Base-by-base conservation (phyloP, 2,329 filamentous ascomycete genomes). In the Ophiocordyceps australis region DNA sequence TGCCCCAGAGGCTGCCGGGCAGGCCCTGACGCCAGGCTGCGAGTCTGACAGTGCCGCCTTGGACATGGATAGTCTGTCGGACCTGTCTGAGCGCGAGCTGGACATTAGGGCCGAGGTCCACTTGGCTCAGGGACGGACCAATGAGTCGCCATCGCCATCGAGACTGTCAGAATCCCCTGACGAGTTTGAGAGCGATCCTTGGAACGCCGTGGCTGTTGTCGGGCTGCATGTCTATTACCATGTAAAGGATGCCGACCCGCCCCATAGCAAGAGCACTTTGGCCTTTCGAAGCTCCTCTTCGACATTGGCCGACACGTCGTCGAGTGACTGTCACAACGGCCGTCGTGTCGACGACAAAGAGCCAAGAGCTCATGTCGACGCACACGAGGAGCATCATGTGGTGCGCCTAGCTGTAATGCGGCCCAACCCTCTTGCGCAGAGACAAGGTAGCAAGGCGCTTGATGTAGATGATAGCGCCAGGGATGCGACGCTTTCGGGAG, bases 181-280 rank as follows among this genome's bases (percentile, higher is more conserved):
- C 33, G 64, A 69, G 29, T 62, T 61, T 25, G 58, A 65, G 33
- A 50, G 55, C 14, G 58, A 67, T 21, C 62, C 66, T 1, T 75
- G 70, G 69, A 74, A 74, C 38, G 69, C 69, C 4, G 58, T 73
- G n/a, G 62, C 55, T 4, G 61, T 72, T 8, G 57, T 74, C 3
- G 67, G 70, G 0, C 45, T 75, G 24, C 57, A 66, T n/a, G 58
- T 75, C 3, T 74, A 72, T 41, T n/a, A n/a, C n/a, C 58, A 62
- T 40, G 65, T 9, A 10, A 8, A 63, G 36, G 52, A 47, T 1
- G 35, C 41, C 0, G 43, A 50, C 20, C n/a, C n/a, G n/a, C n/a
- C n/a, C n/a, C n/a, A n/a, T n/a, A n/a, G n/a, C n/a, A n/a, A n/a
- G n/a, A n/a, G n/a, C n/a, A n/a, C n/a, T n/a, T n/a, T n/a, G n/a